phyloP scores from a whole-genome alignment of 139 green algal genomes.

The Chlamydomonas incerta region DNA sequence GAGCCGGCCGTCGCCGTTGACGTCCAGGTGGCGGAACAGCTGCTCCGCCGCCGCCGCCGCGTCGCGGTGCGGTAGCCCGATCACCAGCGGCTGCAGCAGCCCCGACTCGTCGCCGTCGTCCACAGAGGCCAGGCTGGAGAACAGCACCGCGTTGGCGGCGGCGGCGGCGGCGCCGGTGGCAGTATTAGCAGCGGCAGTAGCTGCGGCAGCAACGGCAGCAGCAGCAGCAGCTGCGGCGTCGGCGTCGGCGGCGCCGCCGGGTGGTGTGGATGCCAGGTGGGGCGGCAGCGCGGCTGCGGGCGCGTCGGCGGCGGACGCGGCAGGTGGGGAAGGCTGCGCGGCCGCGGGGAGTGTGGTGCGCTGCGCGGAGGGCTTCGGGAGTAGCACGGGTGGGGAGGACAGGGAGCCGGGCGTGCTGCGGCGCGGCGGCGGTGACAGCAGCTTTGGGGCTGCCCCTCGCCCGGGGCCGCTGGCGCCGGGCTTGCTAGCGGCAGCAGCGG shows the following conservation, averaged over 20 bases:
- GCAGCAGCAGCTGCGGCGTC: not conserved
- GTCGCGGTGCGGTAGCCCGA: not conserved
- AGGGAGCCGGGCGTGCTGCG: too few species aligned
- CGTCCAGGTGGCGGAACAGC: conserved; percentile 46
- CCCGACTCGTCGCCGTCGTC: conserved; percentile 11
- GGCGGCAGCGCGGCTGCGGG: not conserved
- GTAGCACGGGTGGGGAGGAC: too few species aligned
- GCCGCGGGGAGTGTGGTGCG: too few species aligned
- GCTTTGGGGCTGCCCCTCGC: too few species aligned
- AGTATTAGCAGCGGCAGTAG: not conserved
- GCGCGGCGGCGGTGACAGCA: too few species aligned
- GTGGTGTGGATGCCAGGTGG: not conserved
- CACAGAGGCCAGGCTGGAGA: not conserved
- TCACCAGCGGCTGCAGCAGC: not conserved
- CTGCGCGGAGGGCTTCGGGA: too few species aligned
- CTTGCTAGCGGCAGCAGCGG: not conserved
- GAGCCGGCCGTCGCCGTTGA: conserved; percentile 34
- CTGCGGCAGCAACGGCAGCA: not conserved
- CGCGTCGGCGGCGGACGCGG: not conserved
- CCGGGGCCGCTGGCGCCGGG: too few species aligned
- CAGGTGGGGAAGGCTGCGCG: not conserved
- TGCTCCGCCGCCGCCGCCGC: conserved; percentile 13
- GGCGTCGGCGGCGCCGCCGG: not conserved
- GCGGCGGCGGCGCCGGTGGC: too few species aligned
- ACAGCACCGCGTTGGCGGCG: not conserved